Evolutionary conservation across 2,329 filamentous ascomycete species (phyloP).

Genomic region (Pyricularia sp.): DNA sequence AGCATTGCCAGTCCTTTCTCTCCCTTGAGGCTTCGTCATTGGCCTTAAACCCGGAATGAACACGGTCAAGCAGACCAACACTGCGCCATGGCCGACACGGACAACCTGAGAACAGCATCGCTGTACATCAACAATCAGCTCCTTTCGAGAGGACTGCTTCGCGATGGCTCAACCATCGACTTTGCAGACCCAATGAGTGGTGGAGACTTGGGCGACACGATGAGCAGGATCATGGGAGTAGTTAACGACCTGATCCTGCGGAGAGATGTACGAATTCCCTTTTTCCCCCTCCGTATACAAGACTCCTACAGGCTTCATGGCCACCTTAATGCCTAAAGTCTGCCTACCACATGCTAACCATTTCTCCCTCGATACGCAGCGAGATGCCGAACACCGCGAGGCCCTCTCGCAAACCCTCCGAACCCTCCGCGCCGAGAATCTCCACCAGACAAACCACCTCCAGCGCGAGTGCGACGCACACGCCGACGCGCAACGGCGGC

Average conservation of each 20-base stretch:
- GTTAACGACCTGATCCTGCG: conserved; percentile 87
- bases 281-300: not conserved
- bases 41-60: not conserved
- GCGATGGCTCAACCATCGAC: conserved; percentile 63
- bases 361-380: conserved; percentile 33
- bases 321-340: not conserved
- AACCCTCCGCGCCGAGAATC: conserved; percentile 58
- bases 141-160: conserved; percentile 49
- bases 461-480: conserved; percentile 42
- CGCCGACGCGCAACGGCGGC: conserved; percentile 39
- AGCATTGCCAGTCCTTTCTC: not conserved
- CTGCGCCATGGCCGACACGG: conserved; percentile 38
- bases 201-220: conserved; percentile 37
- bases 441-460: conserved; percentile 59
- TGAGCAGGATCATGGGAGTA: conserved; percentile 80
- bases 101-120: conserved; percentile 53
- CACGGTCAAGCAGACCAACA: not conserved
- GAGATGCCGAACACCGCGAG: conserved; percentile 81
- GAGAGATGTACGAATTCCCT: conserved; percentile 55
- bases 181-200: conserved; percentile 61
- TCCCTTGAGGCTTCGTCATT: not conserved
- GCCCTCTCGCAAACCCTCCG: conserved; percentile 67
- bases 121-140: conserved; percentile 63
- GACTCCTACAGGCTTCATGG: not conserved
- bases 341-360: not conserved